Base-by-base conservation (phyloP, 768 basidiomycete species). In the Daedaleopsis sinensis region DNA sequence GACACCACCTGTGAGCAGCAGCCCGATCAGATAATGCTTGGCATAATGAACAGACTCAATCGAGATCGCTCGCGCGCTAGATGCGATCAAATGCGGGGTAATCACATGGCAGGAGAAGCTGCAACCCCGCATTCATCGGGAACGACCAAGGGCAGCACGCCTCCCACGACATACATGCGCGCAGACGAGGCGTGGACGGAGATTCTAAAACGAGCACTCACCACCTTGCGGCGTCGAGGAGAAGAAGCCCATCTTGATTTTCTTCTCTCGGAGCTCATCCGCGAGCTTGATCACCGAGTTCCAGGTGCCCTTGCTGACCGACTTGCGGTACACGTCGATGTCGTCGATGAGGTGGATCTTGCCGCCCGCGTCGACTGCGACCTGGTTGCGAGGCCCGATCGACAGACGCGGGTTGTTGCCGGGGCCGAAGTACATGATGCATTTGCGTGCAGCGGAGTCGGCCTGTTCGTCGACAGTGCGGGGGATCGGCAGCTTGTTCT, bases 141-240 rank as follows among this genome's bases (percentile, higher is more conserved):
- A 27, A 18, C 52, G 46, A 16, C 39, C 52, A 24, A n/a, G 6
- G 35, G 55, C 52, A 50, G 27, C 36, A 39, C 23, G 50, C 58
- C 10, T 13, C 8, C 54, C 19, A 38, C 44, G 53, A 54, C 46
- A 47, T 47, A 47, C 46, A 47, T 18, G 46, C 46, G 46, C 44
- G 19, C 13, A 13, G 13, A 19, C 15, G n/a, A n/a, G 27, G 3
- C 19, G 49, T 12, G 24, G 32, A 12, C 23, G 13, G 21, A 35
- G 5, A 32, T 23, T 11, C 21, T 5, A 50, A 55, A 61, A 46
- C 32, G 24, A 63, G 43, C 53, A 70, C 83, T 70, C 75, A 90
- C 90, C 88, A 80, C 95, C 95, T 78, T 96, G 94, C 12, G 95
- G 95, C 7, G 96, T 98, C 11, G 93, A 94, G 32, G 91, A 94